Percentiles rank a stretch among this genome's conserved stretches.
phyloP scores from a whole-genome alignment of 805 yeast genomes.

The Metschnikowia gelsemii region DNA sequence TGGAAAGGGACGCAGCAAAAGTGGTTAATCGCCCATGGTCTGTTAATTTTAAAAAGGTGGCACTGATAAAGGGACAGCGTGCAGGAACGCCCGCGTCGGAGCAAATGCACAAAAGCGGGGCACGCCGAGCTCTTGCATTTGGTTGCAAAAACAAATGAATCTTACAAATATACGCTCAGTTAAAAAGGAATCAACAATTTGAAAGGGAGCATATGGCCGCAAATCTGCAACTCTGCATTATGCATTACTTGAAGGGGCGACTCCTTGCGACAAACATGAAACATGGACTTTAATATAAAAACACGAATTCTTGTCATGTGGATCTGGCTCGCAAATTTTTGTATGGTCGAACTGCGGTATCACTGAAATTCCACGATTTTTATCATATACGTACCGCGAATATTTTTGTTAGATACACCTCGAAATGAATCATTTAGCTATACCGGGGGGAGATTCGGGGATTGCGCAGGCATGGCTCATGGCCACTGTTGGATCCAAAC shows the following conservation, averaged over 20 bases:
- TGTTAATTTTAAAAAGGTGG: constrained; percentile 1
- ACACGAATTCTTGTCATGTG: too few relatives aligned
- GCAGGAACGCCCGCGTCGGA: constrained; percentile 7
- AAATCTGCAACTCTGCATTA: background rate
- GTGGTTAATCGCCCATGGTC: constrained; percentile 6
- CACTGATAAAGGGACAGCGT: constrained; percentile 9
- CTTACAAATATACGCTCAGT: background rate
- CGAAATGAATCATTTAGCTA: constrained; percentile 1
- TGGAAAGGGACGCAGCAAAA: background rate
- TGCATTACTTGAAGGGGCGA: background rate
- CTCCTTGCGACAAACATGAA: background rate
- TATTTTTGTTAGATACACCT: too few relatives aligned
- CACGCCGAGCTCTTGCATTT: constrained; percentile 2
- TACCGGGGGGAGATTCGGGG: constrained; percentile 12
- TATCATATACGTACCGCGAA: background rate
- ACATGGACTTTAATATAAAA: too few relatives aligned
- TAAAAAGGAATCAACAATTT: too few relatives aligned
- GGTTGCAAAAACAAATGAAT: constrained; percentile 7
- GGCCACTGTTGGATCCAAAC: constrained; percentile 41
- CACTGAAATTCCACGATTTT: background rate
- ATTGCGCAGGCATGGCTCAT: constrained; percentile 35
- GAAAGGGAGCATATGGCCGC: too few relatives aligned
- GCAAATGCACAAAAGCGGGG: constrained; percentile 9
- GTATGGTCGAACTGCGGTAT: too few relatives aligned
- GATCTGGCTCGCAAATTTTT: too few relatives aligned